phyloP scores from a whole-genome alignment of 441 rosid species.

The Jatropha multifida region DNA sequence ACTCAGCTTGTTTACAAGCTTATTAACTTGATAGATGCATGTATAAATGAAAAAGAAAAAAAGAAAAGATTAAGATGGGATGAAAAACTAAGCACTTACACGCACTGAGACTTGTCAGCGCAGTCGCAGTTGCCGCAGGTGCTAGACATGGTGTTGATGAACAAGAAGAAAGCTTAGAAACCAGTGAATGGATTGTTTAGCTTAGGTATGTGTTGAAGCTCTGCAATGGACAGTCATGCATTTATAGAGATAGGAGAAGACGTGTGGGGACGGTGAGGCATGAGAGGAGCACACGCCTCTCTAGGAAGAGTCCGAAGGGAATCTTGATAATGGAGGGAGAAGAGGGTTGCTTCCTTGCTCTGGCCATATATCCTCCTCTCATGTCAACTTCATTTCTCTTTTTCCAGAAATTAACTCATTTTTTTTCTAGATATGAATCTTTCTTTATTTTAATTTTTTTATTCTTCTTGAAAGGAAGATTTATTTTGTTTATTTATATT shows the following conservation, averaged over 20 bases:
- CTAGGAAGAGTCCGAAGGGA: conserved; percentile 25
- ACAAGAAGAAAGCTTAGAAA: not conserved
- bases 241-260: not conserved
- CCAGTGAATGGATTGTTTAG: not conserved
- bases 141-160: conserved; percentile 52
- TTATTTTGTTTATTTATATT: not conserved
- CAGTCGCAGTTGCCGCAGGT: conserved; percentile 74
- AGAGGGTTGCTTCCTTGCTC: not conserved
- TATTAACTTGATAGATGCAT: no score
- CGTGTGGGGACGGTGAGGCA: conserved; percentile 9
- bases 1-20: no score
- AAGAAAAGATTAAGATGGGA: no score
- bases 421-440: not conserved
- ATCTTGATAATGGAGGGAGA: conserved; percentile 36
- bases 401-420: not conserved
- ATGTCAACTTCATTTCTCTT: conserved; percentile 41
- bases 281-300: conserved; percentile 45
- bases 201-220: not conserved
- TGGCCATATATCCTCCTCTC: conserved; percentile 49
- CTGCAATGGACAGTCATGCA: conserved; percentile 32
- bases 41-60: no score
- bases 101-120: conserved; percentile 69
- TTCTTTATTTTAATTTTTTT: not conserved
- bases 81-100: conserved; percentile 36
- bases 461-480: not conserved